Evolutionary conservation across 1,284 basidiomycete genomes (phyloP), one percentile per base, ranked within the genome.

Genomic region (Pterulicium gracile): DNA sequence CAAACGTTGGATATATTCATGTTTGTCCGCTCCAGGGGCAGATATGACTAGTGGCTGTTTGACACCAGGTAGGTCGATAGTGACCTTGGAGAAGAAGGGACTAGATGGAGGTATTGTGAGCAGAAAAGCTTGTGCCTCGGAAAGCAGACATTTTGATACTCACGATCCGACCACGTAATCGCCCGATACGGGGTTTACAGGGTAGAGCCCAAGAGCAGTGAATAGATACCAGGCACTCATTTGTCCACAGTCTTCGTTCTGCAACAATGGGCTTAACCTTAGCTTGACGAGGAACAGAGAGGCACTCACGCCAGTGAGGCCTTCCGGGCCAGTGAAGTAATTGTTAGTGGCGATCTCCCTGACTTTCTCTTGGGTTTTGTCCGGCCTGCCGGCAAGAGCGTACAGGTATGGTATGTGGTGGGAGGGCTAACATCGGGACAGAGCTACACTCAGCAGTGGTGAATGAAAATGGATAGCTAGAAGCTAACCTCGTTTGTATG

Each of bases 211-310:
- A 57, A 92, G 68, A 1, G 83, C 78, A 40, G 78, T 80, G 63
- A 89, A 91, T 10, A 89, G 69, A 57, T 83, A 90, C 88, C 88
- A 91, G 0, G 87, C 82, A 55, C 81, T 86, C 85, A 90, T 90
- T 59, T 91, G 88, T 0, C 88, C 88, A 54, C 88, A 90, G 55
- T 92, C 88, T 59, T 92, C 88, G 56, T 91, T 92, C 78, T 87
- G 53, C 10, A 22, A 17, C 46, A 15, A 43, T 39, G 24, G 34
- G n/a, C n/a, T n/a, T n/a, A n/a, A n/a, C n/a, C n/a, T n/a, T n/a
- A n/a, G n/a, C n/a, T n/a, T n/a, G n/a, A 3, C n/a, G 34, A n/a
- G 44, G 41, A 24, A 34, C 19, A 19, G 47, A 32, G 43, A 36
- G 19, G 15, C 34, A 41, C 24, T 15, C 15, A 82, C 81, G n/a